These are phyloP conservation scores for Cronartium quercuum DNA, from an alignment of 1,284 basidiomycete species.

Conservation along the genomic window DNA sequence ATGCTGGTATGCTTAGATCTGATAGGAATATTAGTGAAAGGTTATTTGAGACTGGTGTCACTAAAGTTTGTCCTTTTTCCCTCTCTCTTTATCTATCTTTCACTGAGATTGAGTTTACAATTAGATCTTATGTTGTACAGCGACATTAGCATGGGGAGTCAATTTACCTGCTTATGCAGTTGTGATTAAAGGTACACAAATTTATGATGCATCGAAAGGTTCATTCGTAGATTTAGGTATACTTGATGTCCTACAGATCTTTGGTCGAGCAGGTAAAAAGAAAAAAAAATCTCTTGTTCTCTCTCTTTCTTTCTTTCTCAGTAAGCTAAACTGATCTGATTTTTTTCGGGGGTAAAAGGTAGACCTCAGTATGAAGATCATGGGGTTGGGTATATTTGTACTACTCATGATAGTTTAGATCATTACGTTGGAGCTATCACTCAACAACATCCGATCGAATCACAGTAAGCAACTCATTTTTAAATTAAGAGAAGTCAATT, in stretches of 20 bases:
- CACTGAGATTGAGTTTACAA: conserved; percentile 22
- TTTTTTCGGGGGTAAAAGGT: conserved; percentile 49
- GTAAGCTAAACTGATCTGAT: neutral
- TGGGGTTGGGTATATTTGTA: conserved; percentile 95
- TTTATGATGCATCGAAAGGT: conserved; percentile 84
- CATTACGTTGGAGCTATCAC: conserved; percentile 90
- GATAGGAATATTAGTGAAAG: conserved; percentile 94
- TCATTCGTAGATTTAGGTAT: conserved; percentile 88
- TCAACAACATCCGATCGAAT: conserved; percentile 92
- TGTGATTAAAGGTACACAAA: conserved; percentile 95
- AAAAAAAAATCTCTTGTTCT: neutral
- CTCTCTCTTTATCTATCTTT: neutral
- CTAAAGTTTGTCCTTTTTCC: conserved; percentile 61
- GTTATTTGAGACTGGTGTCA: conserved; percentile 82
- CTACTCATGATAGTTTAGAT: conserved; percentile 81
- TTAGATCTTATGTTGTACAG: conserved; percentile 93
- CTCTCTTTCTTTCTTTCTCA: neutral
- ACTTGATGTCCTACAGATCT: conserved; percentile 90
- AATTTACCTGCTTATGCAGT: conserved; percentile 96
- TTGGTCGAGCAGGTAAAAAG: conserved; percentile 83
- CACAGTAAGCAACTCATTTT: conserved; percentile 57
- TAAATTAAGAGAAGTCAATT: neutral
- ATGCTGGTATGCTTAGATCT: conserved; percentile 92
- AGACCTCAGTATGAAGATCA: conserved; percentile 91
- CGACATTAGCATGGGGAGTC: conserved; percentile 98